Evolutionary conservation across 306 rosid species (phyloP), one percentile per base, ranked within the genome.

Genomic region (Quillaja saponaria): DNA sequence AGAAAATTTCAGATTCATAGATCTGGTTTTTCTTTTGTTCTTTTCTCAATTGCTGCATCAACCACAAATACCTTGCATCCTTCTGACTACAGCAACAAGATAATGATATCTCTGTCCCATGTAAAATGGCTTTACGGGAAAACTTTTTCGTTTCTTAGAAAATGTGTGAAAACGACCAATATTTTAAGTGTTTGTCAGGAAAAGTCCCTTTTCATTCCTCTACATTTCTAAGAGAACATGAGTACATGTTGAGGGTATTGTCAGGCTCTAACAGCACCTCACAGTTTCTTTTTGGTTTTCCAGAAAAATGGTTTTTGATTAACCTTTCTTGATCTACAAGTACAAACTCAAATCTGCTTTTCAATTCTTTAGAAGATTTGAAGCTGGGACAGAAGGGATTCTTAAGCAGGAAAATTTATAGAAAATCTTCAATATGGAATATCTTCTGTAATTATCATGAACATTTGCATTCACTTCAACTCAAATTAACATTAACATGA

Each of bases 281-380:
- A 58, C 55, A 69, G 66, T 58, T 21, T 46, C 73, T 67, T 76
- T 84, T 57, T 73, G 51, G 65, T 38, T 69, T 82, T 62, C 58
- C 78, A 7, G 37, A 57, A 78, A 76, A 56, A 40, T 61, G 68
- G 71, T 56, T 69, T 58, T 71, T 71, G 42, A 58, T 61, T 34
- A 58, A 67, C 76, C 52, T 72, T 76, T 73, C 71, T 70, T 67
- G 60, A 54, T 59, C 71, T 55, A 34, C 61, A 55, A 73, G 76
- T 62, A 73, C 69, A 50, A 58, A n/a, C 53, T 55, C 38, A 37
- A 20, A 48, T 51, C 61, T 64, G 44, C 14, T 38, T 62, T 63
- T 20, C 52, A 14, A 48, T 46, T 13, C 55, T 37, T 15, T 3
- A 16, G 53, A 71, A 61, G 58, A 71, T 67, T 50, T 64, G 61